Conservation (phyloP, 768 basidiomycete species). For the Hysterangium stoloniferum region DNA sequence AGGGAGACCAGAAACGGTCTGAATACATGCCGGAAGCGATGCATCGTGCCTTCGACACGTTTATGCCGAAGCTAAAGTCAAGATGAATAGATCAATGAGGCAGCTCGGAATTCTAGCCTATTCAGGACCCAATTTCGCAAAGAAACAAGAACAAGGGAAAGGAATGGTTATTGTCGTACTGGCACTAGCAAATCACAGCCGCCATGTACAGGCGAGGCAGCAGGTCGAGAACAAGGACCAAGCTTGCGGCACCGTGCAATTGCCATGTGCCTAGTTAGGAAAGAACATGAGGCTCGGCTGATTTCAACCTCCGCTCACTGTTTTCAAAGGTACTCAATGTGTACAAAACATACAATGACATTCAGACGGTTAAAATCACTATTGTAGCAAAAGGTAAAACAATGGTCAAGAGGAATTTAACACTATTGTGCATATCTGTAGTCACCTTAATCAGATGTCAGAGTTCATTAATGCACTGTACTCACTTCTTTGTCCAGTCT, state of each 20-base stretch:
- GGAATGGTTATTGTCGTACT: slow-evolving; percentile 1
- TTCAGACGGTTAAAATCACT: neutral
- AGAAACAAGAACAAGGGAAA: neutral
- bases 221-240: neutral
- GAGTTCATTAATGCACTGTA: neutral
- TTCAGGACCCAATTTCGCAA: too few species aligned
- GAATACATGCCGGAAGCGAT: slow-evolving; percentile 71
- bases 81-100: slow-evolving; percentile 7
- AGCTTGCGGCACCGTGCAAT: neutral
- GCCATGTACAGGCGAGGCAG: slow-evolving; percentile 10
- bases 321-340: too few species aligned
- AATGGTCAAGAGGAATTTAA: too few species aligned
- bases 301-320: neutral
- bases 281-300: slow-evolving; percentile 8
- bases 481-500: slow-evolving; percentile 80
- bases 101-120: slow-evolving; percentile 6
- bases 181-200: neutral
- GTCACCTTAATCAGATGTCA: neutral
- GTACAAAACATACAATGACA: neutral
- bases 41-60: slow-evolving; percentile 39
- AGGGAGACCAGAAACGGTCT: slow-evolving; percentile 15
- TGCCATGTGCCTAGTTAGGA: slow-evolving; percentile 3
- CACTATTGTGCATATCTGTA: slow-evolving; percentile 9
- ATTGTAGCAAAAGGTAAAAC: too few species aligned
- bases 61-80: slow-evolving; percentile 14